Conservation (phyloP, 1,284 basidiomycete genomes). For the Polyporus tsugae region DNA sequence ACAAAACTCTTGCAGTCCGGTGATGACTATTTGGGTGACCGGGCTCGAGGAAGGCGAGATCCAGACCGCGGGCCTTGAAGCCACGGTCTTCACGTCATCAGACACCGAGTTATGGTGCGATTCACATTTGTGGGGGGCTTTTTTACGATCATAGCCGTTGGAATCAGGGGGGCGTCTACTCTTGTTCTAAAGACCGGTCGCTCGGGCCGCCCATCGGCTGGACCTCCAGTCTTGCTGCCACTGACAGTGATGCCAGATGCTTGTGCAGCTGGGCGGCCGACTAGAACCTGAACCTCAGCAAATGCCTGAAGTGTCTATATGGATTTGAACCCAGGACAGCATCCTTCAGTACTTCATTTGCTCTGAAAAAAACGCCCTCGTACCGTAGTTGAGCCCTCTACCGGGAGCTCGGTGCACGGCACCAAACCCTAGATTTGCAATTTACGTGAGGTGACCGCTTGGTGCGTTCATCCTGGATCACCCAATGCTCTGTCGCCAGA, state of each 20-base stretch:
- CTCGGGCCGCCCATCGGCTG: background rate
- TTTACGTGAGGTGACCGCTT: background rate
- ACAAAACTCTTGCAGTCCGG: background rate
- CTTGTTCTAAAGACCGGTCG: background rate
- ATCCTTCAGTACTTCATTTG: background rate
- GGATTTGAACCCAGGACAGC: too few relatives aligned
- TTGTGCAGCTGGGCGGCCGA: too few relatives aligned
- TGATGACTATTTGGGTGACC: background rate
- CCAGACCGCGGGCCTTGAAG: background rate
- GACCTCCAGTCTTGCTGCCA: background rate
- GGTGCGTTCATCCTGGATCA: background rate
- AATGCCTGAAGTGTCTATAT: too few relatives aligned
- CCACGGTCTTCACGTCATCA: background rate
- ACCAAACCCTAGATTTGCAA: background rate
- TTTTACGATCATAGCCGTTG: background rate
- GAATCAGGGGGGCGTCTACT: conserved; percentile 3
- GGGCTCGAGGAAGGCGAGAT: background rate
- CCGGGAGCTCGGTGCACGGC: background rate
- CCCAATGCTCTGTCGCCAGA: background rate
- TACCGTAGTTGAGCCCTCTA: too few relatives aligned
- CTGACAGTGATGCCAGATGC: too few relatives aligned
- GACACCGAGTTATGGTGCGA: background rate
- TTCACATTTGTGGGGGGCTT: conserved; percentile 2
- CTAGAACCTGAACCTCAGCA: too few relatives aligned
- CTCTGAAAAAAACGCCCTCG: background rate